These are phyloP conservation scores for Pythium graminicola DNA, from an alignment of 352 stramenopile genomes.

Conservation along the genomic window DNA sequence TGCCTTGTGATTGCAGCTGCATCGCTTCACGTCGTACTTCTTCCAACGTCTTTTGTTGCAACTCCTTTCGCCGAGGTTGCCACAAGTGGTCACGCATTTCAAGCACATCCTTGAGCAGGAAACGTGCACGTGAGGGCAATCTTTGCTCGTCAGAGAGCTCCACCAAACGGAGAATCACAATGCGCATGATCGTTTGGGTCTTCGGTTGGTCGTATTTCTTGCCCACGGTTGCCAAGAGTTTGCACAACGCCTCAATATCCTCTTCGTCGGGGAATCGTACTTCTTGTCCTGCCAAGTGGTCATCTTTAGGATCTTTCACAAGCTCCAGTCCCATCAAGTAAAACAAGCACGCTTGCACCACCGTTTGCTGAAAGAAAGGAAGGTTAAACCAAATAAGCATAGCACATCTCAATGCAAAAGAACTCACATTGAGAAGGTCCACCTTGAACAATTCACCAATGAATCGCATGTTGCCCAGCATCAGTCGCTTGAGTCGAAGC, in stretches of 20 bases:
- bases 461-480: constrained; percentile 87
- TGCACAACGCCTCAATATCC: constrained; percentile 81
- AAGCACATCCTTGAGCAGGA: constrained; percentile 78
- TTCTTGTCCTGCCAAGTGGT: constrained; percentile 52
- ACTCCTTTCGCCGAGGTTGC: constrained; percentile 78
- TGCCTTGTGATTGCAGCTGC: constrained; percentile 76
- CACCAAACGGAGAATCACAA: constrained; percentile 79
- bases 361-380: constrained; percentile 36
- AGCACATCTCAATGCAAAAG: no score
- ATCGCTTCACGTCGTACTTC: constrained; percentile 78
- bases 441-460: constrained; percentile 86
- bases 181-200: constrained; percentile 74
- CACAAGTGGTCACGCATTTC: constrained; percentile 85
- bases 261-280: constrained; percentile 77
- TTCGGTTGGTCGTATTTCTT: constrained; percentile 85
- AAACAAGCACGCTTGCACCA: constrained; percentile 73
- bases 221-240: constrained; percentile 73
- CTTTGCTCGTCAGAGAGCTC: constrained; percentile 69
- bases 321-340: constrained; percentile 75
- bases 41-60: constrained; percentile 84
- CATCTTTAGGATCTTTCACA: constrained; percentile 33
- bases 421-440: constrained; percentile 67
- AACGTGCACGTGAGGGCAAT: constrained; percentile 68
- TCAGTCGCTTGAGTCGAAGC: constrained; percentile 58
- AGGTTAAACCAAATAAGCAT: not conserved